Evolutionary conservation across 768 basidiomycete genomes (phyloP).

Genomic region (Phanerochaete sordida): DNA sequence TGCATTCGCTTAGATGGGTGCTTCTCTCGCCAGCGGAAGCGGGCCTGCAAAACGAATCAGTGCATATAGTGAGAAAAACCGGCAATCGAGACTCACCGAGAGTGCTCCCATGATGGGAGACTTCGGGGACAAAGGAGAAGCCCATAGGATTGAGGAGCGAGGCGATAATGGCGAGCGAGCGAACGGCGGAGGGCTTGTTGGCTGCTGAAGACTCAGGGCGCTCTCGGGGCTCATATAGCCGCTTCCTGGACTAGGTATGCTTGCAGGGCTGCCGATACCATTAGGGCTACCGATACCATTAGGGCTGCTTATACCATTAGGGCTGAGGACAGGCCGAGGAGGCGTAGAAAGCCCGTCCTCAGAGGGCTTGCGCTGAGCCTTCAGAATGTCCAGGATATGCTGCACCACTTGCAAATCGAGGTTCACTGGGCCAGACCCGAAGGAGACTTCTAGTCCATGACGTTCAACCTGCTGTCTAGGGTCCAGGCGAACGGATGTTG

Average conservation of each 20-base stretch:
- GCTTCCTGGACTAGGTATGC: background rate
- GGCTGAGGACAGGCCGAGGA: background rate
- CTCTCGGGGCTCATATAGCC: background rate
- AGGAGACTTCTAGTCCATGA: constrained; percentile 44
- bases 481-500: constrained; percentile 51
- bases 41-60: constrained; percentile 20
- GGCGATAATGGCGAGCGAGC: constrained; percentile 5
- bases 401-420: constrained; percentile 42
- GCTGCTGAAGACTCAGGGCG: background rate
- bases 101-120: constrained; percentile 23
- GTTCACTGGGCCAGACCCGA: constrained; percentile 45
- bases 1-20: constrained; percentile 25
- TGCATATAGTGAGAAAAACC: background rate
- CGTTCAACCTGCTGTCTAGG: constrained; percentile 56
- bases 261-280: background rate
- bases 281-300: background rate
- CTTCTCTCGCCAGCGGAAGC: constrained; percentile 37
- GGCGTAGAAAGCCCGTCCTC: background rate
- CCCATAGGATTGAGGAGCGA: constrained; percentile 14
- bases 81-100: constrained; percentile 32
- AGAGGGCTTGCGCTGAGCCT: background rate
- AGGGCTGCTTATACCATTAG: background rate
- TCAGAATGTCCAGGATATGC: constrained; percentile 25
- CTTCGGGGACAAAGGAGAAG: constrained; percentile 20
- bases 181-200: background rate